These are phyloP conservation scores for Aspergillus biplanus DNA, from an alignment of 495 filamentous ascomycete species.

Conservation along the genomic window DNA sequence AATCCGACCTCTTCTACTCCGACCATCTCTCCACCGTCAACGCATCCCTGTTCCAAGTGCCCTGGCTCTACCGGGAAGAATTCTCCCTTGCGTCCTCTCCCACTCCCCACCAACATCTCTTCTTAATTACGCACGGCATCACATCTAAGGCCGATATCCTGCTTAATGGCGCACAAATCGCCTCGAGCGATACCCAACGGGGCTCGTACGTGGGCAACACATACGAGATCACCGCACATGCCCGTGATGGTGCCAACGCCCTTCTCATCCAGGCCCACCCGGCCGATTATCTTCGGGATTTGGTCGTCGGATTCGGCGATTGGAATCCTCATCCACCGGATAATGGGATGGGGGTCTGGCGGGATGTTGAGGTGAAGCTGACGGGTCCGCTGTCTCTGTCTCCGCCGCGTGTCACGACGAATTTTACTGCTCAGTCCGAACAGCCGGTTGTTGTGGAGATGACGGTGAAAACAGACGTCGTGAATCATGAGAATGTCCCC, in stretches of 20 bases:
- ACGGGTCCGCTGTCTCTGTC: slow-evolving; percentile 58
- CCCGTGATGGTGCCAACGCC: slow-evolving; percentile 47
- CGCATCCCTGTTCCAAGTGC: slow-evolving; percentile 50
- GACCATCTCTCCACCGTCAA: slow-evolving; percentile 51
- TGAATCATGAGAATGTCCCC: slow-evolving; percentile 49
- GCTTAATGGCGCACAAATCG: slow-evolving; percentile 60
- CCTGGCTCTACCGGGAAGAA: slow-evolving; percentile 67
- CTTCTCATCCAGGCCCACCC: slow-evolving; percentile 58
- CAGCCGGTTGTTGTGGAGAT: slow-evolving; percentile 35
- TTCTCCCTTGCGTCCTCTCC: slow-evolving; percentile 42
- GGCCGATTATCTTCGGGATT: slow-evolving; percentile 61
- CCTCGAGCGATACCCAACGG: slow-evolving; percentile 48
- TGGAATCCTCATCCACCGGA: slow-evolving; percentile 68
- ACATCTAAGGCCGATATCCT: slow-evolving; percentile 64
- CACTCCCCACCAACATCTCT: slow-evolving; percentile 46
- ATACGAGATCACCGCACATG: slow-evolving; percentile 55
- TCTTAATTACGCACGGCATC: slow-evolving; percentile 61
- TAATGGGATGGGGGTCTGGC: slow-evolving; percentile 65
- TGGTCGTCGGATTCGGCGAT: slow-evolving; percentile 64
- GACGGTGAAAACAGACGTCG: slow-evolving; percentile 48
- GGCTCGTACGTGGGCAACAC: slow-evolving; percentile 60
- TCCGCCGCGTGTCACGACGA: slow-evolving; percentile 50
- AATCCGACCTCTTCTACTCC: slow-evolving; percentile 61
- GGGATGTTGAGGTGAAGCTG: slow-evolving; percentile 60
- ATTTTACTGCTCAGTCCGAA: slow-evolving; percentile 34